These are phyloP conservation scores for Sonneratia caseolaris DNA, from an alignment of 345 rosid genomes.

Conservation along the genomic window DNA sequence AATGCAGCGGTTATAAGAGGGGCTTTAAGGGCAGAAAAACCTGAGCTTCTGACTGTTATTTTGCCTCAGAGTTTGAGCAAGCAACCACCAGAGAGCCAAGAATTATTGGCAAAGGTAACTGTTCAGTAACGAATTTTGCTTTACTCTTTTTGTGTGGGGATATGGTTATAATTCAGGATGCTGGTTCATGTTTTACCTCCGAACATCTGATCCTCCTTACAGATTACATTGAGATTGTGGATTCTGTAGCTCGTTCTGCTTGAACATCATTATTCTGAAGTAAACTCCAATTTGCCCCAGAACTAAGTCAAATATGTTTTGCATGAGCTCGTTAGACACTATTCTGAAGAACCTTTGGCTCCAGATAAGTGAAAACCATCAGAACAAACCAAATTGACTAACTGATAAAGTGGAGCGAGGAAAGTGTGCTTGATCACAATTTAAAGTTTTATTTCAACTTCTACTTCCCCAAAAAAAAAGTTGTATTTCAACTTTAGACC, in stretches of 20 bases:
- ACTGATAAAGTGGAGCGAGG: neutral
- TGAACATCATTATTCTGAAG: neutral
- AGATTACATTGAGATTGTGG: neutral
- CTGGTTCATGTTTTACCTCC: neutral
- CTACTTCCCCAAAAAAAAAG: no score
- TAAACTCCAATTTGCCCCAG: no score
- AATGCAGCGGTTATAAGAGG: conserved; percentile 99
- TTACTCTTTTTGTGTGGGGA: neutral
- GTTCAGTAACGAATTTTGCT: neutral
- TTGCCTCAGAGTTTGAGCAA: conserved; percentile 86
- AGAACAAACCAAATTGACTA: neutral
- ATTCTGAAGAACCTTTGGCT: neutral
- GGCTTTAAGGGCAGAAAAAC: conserved; percentile 92
- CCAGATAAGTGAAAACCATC: neutral
- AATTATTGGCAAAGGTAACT: conserved; percentile 68
- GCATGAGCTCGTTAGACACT: no score
- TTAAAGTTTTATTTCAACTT: neutral
- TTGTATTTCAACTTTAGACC: neutral
- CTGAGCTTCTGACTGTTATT: conserved; percentile 83
- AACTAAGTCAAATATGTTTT: no score
- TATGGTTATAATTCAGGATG: neutral
- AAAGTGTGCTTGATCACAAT: neutral
- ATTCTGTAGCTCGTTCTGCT: neutral
- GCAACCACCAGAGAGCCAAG: conserved; percentile 97
- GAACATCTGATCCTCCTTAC: neutral